Evolutionary conservation across 805 yeast genomes (phyloP), one percentile per base, ranked within the genome.

Genomic region (Metschnikowia picachoensis): DNA sequence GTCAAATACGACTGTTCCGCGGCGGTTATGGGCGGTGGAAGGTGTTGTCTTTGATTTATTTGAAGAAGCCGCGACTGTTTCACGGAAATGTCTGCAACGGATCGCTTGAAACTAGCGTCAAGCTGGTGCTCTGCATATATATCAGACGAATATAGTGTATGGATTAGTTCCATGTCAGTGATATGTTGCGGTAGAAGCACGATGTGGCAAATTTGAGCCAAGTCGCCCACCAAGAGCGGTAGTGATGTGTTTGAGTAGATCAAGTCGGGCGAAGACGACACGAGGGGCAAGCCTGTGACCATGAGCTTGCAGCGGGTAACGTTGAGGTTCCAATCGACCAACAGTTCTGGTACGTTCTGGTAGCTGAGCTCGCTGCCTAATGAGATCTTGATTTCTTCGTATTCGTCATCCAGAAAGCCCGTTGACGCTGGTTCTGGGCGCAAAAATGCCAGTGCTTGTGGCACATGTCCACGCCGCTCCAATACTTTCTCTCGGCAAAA

Each of bases 281-380:
- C 61, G 55, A 59, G 52, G 11, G 77, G 77, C 52, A 72, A 52
- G 41, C 60, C 66, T 3, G 65, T 66, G 31, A 76, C 56, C 39
- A 77, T 68, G 32, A 77, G 63, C 50, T 74, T 67, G 41, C 78
- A 73, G 39, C 82, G 59, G 14, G 79, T 70, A 36, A 76, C 73
- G 52, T 77, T 77, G 41, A 77, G 62, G 54, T 76, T 76, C 81
- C 81, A 77, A 55, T 76, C 81, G 11, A 77, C 65, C 12, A 77
- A 58, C 14, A 66, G 59, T 50, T 74, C 78, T 29, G 69, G 67
- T 9, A 57, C 52, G 16, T 55, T 56, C 47, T 72, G 76, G 52
- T 69, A 71, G 45, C 56, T 59, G 29, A 72, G 60, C 12, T 61
- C 70, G n/a, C 70, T 62, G 3, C 76, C 76, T 31, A 72, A 53